Evolutionary conservation across 2,329 filamentous ascomycete genomes (phyloP).

Genomic region (Botrytis fragariae): DNA sequence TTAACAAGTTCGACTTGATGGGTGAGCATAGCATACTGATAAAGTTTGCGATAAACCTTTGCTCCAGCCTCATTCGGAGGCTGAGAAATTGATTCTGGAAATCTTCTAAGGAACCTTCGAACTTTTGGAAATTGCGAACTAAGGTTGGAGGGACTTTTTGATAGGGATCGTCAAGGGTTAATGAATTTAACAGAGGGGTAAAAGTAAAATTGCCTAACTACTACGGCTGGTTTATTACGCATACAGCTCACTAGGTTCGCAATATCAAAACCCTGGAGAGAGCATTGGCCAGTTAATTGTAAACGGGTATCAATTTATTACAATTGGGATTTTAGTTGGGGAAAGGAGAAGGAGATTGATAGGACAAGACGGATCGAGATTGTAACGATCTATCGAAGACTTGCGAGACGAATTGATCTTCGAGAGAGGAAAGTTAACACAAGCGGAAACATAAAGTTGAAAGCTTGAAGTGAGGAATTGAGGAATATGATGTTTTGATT

Average conservation of each 20-base stretch:
- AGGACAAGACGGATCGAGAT: background rate
- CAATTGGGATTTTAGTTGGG: background rate
- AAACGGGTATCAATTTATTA: background rate
- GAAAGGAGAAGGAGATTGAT: conserved; percentile 15
- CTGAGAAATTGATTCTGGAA: conserved; percentile 9
- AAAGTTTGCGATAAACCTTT: conserved; percentile 10
- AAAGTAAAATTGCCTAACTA: background rate
- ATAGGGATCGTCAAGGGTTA: background rate
- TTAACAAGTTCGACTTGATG: conserved; percentile 2
- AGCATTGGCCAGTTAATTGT: conserved; percentile 12
- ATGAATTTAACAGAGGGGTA: conserved; percentile 5
- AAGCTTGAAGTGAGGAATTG: background rate
- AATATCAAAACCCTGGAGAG: conserved; percentile 1
- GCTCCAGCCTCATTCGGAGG: conserved; percentile 15
- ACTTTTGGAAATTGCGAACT: conserved; percentile 5
- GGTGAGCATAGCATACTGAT: background rate
- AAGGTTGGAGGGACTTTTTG: background rate
- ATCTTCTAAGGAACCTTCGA: background rate
- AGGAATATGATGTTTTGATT: conserved; percentile 7
- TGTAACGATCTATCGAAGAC: background rate
- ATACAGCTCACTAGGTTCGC: conserved; percentile 1
- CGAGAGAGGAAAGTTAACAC: background rate
- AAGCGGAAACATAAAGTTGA: background rate
- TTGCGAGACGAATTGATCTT: background rate
- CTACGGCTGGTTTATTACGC: background rate